These are phyloP conservation scores for Aquanectria penicillioides DNA, from an alignment of 2,329 filamentous ascomycete species.

Conservation along the genomic window DNA sequence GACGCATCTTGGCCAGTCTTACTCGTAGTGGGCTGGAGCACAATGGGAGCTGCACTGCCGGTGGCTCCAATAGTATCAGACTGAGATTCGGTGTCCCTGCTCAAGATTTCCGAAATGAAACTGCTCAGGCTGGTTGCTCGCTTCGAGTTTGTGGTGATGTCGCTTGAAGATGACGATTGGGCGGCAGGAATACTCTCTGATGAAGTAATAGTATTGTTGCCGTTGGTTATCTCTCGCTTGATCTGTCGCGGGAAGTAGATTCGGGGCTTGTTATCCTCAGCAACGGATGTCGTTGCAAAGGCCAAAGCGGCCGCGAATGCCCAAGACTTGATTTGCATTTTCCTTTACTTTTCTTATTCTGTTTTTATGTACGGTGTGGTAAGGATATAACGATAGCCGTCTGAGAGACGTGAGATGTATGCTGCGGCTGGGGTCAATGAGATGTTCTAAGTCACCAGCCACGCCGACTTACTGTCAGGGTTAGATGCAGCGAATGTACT, in stretches of 20 bases:
- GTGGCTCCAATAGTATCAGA: constrained; percentile 21
- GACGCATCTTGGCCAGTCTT: constrained; percentile 19
- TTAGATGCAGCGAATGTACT: constrained; percentile 66
- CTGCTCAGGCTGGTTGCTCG: constrained; percentile 34
- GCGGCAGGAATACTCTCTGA: constrained; percentile 29
- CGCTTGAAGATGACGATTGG: constrained; percentile 28
- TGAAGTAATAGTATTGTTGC: constrained; percentile 54
- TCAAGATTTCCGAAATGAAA: constrained; percentile 38
- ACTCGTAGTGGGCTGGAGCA: constrained; percentile 36
- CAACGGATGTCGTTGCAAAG: constrained; percentile 57
- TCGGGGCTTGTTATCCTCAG: constrained; percentile 57
- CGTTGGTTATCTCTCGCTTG: constrained; percentile 56
- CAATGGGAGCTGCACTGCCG: constrained; percentile 29
- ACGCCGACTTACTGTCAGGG: constrained; percentile 57
- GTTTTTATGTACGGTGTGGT: constrained; percentile 32
- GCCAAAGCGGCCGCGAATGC: constrained; percentile 61
- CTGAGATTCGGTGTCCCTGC: constrained; percentile 12
- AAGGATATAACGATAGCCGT: constrained; percentile 31
- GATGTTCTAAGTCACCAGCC: neutral
- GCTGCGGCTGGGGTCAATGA: constrained; percentile 27
- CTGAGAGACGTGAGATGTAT: constrained; percentile 34
- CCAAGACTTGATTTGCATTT: constrained; percentile 61
- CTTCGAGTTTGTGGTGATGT: constrained; percentile 23
- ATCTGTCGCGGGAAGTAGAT: constrained; percentile 68
- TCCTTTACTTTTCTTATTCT: constrained; percentile 35